phyloP scores from a whole-genome alignment of 2,329 filamentous ascomycete species.

The Alternaria ventricosa region DNA sequence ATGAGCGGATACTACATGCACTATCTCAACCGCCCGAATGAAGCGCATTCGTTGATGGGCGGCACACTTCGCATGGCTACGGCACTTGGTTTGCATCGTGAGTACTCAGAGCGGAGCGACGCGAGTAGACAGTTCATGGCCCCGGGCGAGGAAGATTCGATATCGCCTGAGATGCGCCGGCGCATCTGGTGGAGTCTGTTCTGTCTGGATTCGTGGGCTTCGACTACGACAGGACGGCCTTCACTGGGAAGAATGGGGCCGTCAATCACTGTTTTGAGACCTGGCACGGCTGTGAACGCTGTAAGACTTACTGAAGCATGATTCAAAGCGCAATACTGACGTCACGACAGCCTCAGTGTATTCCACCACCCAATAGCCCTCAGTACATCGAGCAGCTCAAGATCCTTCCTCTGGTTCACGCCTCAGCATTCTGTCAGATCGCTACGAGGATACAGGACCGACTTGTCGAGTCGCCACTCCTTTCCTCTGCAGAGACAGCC shows the following conservation, averaged over 20 bases:
- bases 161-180: slow-evolving; percentile 49
- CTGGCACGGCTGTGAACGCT: slow-evolving; percentile 41
- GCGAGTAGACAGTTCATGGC: slow-evolving; percentile 22
- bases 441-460: slow-evolving; percentile 79
- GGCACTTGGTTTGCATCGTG: slow-evolving; percentile 73
- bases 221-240: slow-evolving; percentile 53
- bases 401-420: slow-evolving; percentile 75
- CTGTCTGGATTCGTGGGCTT: slow-evolving; percentile 54
- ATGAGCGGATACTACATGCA: slow-evolving; percentile 80
- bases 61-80: slow-evolving; percentile 77
- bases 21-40: slow-evolving; percentile 78
- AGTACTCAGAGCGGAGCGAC: slow-evolving; percentile 55
- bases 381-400: slow-evolving; percentile 63
- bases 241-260: slow-evolving; percentile 48
- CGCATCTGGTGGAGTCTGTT: slow-evolving; percentile 56
- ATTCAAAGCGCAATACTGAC: slow-evolving; percentile 6
- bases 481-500: slow-evolving; percentile 70
- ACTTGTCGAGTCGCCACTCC: slow-evolving; percentile 71
- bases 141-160: slow-evolving; percentile 40
- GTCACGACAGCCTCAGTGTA: slow-evolving; percentile 16
- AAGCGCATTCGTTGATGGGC: slow-evolving; percentile 75
- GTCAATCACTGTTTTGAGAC: slow-evolving; percentile 48
- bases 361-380: slow-evolving; percentile 43
- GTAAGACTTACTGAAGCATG: slow-evolving; percentile 23
- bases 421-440: slow-evolving; percentile 80